Percentiles rank a stretch among this genome's conserved stretches.
phyloP scores from a whole-genome alignment of 148 eudicot genomes.

The Oxyria digyna region DNA sequence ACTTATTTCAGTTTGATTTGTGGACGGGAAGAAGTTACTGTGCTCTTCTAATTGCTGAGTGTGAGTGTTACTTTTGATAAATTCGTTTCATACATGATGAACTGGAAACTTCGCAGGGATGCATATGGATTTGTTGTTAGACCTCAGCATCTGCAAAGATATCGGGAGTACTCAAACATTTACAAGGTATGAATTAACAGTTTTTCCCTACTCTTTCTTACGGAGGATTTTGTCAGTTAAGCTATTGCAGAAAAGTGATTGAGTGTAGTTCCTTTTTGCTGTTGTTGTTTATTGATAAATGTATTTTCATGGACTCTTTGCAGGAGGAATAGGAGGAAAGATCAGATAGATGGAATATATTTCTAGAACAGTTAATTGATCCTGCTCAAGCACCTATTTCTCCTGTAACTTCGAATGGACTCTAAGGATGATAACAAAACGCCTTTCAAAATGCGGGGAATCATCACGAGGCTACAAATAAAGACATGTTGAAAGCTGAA shows the following conservation, averaged over 20 bases:
- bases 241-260: background rate
- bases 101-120: constrained; percentile 45
- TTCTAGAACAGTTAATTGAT: constrained; percentile 53
- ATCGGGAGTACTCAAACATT: constrained; percentile 82
- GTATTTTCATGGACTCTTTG: constrained; percentile 9
- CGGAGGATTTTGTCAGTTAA: background rate
- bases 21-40: background rate
- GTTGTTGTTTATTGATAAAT: constrained; percentile 3
- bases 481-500: constrained; percentile 12
- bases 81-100: background rate
- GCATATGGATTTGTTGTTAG: constrained; percentile 94
- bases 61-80: too few species aligned
- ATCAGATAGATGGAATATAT: constrained; percentile 79
- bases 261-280: background rate
- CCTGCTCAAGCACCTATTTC: constrained; percentile 33
- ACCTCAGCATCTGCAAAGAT: constrained; percentile 92
- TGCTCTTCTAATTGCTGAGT: background rate
- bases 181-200: constrained; percentile 45
- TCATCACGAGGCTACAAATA: constrained; percentile 15
- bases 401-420: constrained; percentile 20
- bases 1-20: background rate
- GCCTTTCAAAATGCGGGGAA: constrained; percentile 12
- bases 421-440: constrained; percentile 12
- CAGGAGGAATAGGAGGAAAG: constrained; percentile 99
- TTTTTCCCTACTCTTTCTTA: too few species aligned